Evolutionary conservation across 2,329 filamentous ascomycete genomes (phyloP), one percentile per base, ranked within the genome.

Genomic region (Albophoma yamanashiensis): DNA sequence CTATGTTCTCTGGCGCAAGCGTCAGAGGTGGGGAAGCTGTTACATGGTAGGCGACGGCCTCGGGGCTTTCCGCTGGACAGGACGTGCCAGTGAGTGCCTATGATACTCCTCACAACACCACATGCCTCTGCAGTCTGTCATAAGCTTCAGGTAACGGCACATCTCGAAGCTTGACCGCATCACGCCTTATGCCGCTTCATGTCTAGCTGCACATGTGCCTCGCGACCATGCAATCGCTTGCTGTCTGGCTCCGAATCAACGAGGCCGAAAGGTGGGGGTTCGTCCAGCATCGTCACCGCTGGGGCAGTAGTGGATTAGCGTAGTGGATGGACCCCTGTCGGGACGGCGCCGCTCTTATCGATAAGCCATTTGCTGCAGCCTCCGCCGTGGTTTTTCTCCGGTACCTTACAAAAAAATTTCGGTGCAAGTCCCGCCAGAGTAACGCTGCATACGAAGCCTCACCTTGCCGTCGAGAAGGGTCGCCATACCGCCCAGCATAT

Each of bases 321-420:
- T 50, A 22, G 25, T 38, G 31, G 50, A 55, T 55, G 50, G 31
- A 55, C 50, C 50, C 31, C 27, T 36, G 20, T 6, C 31, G 36
- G 27, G 17, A 2, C 8, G 31, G 50, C 11, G 31, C 31, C 50
- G 50, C 8, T 20, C 63, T 71, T 72, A 72, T 72, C 70, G 70
- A 72, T 72, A 71, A 71, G 60, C 65, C 65, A 56, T 45, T 11
- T 11, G 34, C 59, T 62, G 59, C 63, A 62, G 62, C 58, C 40
- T 27, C 56, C 62, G 60, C 58, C 61, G 61, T 64, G 63, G 62
- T 62, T 62, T 62, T 61, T 57, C 57, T 56, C 63, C 52, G n/a
- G 56, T 58, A n/a, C n/a, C n/a, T n/a, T n/a, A 57, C 55, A 36
- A 45, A 57, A 61, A 53, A 60, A 60, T 31, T 62, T 56, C 55